Percentiles rank a stretch among this genome's conserved stretches.
Evolutionary conservation across 352 stramenopile genomes (phyloP).

Genomic region (Globisporangium splendens): DNA sequence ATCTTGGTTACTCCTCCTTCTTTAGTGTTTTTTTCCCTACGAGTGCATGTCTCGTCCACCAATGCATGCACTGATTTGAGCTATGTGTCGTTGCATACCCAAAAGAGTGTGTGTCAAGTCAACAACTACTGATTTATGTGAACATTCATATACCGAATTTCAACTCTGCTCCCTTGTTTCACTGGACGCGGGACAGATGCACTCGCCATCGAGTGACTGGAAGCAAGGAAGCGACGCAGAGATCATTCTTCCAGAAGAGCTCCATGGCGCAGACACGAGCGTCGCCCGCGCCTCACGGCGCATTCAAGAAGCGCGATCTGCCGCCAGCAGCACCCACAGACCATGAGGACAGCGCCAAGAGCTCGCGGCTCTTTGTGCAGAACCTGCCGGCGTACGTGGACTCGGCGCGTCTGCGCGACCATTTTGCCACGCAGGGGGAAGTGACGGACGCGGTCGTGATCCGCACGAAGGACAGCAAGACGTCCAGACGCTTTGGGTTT

Average conservation of each 20-base stretch:
- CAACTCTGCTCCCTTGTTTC: no score
- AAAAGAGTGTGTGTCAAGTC: no score
- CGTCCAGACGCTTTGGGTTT: conserved; percentile 82
- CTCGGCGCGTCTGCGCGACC: conserved; percentile 62
- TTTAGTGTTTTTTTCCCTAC: no score
- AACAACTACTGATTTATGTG: no score
- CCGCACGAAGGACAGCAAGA: conserved; percentile 85
- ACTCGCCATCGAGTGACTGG: background rate
- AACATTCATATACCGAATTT: no score
- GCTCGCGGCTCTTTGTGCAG: conserved; percentile 76
- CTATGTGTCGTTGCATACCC: no score
- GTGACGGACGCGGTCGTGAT: conserved; percentile 90
- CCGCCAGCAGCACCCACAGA: background rate
- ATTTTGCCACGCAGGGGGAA: conserved; percentile 73
- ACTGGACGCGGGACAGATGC: background rate
- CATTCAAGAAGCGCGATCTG: no score
- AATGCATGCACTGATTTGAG: no score
- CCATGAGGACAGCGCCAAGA: conserved; percentile 6
- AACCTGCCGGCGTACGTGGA: conserved; percentile 81
- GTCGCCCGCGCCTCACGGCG: no score
- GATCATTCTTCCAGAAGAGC: background rate
- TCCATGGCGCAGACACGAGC: background rate
- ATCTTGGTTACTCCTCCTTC: no score
- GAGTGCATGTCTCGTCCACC: no score
- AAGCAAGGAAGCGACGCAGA: background rate